Evolutionary conservation across 768 basidiomycete species (phyloP).

Genomic region (Lanmaoa pseudosensibilis): DNA sequence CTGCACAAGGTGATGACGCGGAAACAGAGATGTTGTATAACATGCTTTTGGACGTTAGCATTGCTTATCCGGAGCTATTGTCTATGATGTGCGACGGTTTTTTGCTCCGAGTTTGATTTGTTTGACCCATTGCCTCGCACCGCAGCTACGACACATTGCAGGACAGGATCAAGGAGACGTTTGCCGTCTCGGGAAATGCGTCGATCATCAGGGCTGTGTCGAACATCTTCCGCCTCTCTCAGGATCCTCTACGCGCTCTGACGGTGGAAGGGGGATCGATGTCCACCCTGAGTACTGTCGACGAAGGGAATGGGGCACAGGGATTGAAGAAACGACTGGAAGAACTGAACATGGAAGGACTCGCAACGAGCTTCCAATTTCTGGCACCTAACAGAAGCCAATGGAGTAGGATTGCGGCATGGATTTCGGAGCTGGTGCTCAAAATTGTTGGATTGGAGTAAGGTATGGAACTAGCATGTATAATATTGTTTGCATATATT

Average conservation of each 20-base stretch:
- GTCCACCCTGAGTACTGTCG: constrained; percentile 63
- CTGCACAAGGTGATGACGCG: constrained; percentile 74
- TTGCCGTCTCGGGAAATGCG: constrained; percentile 70
- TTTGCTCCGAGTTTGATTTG: background rate
- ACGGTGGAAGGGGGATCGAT: constrained; percentile 51
- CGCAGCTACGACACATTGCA: constrained; percentile 72
- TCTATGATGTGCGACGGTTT: constrained; percentile 61
- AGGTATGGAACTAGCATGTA: constrained; percentile 16
- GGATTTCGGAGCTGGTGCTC: constrained; percentile 65
- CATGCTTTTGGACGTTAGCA: constrained; percentile 70
- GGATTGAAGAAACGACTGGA: constrained; percentile 59
- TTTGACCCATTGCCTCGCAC: constrained; percentile 6
- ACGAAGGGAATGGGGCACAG: constrained; percentile 46
- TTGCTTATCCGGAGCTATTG: constrained; percentile 68
- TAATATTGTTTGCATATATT: constrained; percentile 14
- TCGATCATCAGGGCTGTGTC: constrained; percentile 69
- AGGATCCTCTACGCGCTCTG: constrained; percentile 49
- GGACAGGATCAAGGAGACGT: constrained; percentile 71
- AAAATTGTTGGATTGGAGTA: constrained; percentile 46
- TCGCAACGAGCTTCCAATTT: constrained; percentile 74
- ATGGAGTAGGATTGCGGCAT: constrained; percentile 67
- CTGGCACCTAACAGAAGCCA: constrained; percentile 53
- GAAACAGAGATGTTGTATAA: constrained; percentile 82
- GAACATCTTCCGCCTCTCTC: constrained; percentile 70
- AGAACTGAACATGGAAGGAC: constrained; percentile 70